Percentiles rank a stretch among this genome's conserved stretches.
These are phyloP conservation scores for Collybia sordida DNA, from an alignment of 768 basidiomycete species.

Conservation along the genomic window DNA sequence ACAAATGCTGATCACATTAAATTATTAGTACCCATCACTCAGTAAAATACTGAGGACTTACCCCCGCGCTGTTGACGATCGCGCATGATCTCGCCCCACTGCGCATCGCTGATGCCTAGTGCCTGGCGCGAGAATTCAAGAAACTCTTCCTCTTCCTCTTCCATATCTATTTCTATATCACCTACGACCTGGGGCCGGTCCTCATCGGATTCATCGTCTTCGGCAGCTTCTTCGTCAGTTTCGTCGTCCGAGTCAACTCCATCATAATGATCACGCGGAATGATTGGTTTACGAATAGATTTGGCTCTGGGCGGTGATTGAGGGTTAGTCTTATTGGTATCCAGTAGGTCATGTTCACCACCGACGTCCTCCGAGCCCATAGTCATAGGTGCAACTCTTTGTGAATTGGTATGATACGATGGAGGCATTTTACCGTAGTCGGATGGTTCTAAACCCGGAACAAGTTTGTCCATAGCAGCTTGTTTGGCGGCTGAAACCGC, in stretches of 20 bases:
- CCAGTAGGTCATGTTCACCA: conserved; percentile 13
- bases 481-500: conserved; percentile 43
- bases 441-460: conserved; percentile 72
- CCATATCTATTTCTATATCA: conserved; percentile 89
- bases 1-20: conserved; percentile 50
- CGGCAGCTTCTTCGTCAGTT: conserved; percentile 64
- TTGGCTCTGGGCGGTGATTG: conserved; percentile 29
- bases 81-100: conserved; percentile 84
- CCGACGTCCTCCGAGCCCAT: conserved; percentile 42
- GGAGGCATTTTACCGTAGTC: conserved; percentile 91
- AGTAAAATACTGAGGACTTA: conserved; percentile 34
- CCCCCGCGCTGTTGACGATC: conserved; percentile 83
- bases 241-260: conserved; percentile 94
- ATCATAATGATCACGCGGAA: conserved; percentile 84
- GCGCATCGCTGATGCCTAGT: conserved; percentile 84
- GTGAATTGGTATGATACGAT: conserved; percentile 68
- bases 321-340: background rate
- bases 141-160: conserved; percentile 91
- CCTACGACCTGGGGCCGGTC: conserved; percentile 83
- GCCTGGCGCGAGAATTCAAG: conserved; percentile 92
- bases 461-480: conserved; percentile 75
- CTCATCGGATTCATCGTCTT: conserved; percentile 64
- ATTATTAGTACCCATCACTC: conserved; percentile 1
- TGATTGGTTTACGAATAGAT: conserved; percentile 71
- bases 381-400: conserved; percentile 53